phyloP scores from a whole-genome alignment of 176 grass and related monocot species.

The Bonia amplexicaulis region DNA sequence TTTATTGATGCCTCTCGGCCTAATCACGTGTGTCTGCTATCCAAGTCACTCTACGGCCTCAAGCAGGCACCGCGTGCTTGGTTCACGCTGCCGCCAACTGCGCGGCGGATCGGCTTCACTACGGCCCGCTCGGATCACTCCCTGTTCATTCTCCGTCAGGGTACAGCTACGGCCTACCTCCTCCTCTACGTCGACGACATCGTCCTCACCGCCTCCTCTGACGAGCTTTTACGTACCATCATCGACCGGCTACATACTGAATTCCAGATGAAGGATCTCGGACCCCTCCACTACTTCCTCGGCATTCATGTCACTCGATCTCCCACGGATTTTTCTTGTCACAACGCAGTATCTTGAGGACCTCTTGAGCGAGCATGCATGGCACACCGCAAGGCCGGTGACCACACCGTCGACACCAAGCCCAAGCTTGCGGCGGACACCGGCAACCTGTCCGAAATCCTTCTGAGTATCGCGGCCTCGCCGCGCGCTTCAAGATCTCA shows the following conservation, averaged over 20 bases:
- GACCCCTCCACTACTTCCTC: not conserved
- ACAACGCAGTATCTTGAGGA: not conserved
- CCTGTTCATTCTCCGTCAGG: not conserved
- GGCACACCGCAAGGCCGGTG: accelerated
- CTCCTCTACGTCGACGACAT: not conserved
- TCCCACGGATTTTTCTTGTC: not conserved
- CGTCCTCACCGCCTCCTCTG: not conserved
- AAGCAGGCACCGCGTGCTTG: not conserved
- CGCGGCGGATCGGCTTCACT: not conserved
- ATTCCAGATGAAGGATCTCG: not conserved
- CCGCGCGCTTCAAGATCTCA: not conserved
- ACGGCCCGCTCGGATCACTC: not conserved
- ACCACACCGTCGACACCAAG: not conserved
- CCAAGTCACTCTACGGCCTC: not conserved
- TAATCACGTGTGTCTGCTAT: not conserved
- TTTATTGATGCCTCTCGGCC: not conserved
- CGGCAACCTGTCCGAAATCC: not conserved
- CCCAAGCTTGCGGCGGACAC: not conserved
- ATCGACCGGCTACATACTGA: not conserved
- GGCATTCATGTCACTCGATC: not conserved
- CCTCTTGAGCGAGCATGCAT: not conserved
- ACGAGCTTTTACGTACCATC: not conserved
- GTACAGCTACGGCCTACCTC: not conserved
- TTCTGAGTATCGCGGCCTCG: not conserved
- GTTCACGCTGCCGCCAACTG: not conserved